Percentiles rank a stretch among this genome's conserved stretches.
These are phyloP conservation scores for Takashimella tepidaria DNA, from an alignment of 1,284 basidiomycete species.

Conservation along the genomic window DNA sequence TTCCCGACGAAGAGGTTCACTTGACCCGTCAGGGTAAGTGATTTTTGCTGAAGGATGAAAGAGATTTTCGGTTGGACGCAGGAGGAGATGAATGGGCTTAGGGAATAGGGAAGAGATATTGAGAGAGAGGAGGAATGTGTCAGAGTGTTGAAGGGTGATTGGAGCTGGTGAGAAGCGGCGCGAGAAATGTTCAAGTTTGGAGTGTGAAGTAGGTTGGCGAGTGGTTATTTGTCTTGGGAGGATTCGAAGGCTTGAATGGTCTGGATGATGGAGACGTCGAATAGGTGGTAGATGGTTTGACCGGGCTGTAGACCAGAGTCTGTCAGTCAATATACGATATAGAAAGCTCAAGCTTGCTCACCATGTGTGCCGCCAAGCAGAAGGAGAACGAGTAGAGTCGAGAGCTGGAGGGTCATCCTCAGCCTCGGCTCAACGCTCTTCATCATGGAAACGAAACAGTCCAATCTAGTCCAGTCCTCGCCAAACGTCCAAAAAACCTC, in stretches of 20 bases:
- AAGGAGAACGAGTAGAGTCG: background rate
- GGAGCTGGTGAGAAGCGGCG: constrained; percentile 27
- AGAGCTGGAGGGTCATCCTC: background rate
- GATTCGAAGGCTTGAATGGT: constrained; percentile 47
- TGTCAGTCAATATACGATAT: background rate
- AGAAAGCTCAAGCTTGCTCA: background rate
- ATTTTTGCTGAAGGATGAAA: constrained; percentile 70
- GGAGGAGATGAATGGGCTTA: constrained; percentile 48
- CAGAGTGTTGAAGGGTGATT: constrained; percentile 31
- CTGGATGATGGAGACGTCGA: constrained; percentile 31
- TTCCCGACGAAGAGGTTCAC: constrained; percentile 24
- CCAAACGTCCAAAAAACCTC: too few relatives aligned
- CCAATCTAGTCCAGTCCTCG: too few relatives aligned
- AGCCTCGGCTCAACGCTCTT: background rate
- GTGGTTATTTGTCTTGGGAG: too few relatives aligned
- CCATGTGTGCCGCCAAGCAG: background rate
- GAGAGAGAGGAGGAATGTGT: constrained; percentile 35
- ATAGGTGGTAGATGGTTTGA: constrained; percentile 38
- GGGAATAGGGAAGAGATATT: constrained; percentile 27
- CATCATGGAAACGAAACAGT: too few relatives aligned
- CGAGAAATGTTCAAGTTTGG: constrained; percentile 13
- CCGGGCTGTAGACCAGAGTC: constrained; percentile 22
- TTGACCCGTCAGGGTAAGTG: constrained; percentile 12
- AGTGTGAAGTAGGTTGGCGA: constrained; percentile 38
- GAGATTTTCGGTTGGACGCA: constrained; percentile 67